Evolutionary conservation across 2,329 filamentous ascomycete genomes (phyloP).

Genomic region (Botrytis pseudocinerea): DNA sequence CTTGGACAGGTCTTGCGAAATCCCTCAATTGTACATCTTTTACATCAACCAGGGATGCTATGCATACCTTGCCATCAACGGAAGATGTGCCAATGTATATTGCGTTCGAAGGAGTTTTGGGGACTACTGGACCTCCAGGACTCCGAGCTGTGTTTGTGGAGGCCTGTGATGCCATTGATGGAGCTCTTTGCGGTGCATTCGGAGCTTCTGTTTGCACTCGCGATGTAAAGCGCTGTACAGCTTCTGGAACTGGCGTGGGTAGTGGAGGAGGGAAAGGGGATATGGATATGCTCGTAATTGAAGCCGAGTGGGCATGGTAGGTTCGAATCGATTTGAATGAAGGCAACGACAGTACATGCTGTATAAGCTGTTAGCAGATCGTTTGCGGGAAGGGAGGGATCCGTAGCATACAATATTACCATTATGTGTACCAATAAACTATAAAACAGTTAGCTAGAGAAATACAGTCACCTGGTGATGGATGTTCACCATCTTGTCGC

Average conservation of each 20-base stretch:
- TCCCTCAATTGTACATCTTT: conserved; percentile 92
- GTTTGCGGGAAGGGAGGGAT: conserved; percentile 27
- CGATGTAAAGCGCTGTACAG: conserved; percentile 40
- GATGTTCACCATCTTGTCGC: conserved; percentile 86
- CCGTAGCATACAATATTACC: conserved; percentile 78
- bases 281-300: conserved; percentile 84
- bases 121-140: conserved; percentile 56
- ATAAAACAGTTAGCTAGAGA: conserved; percentile 41
- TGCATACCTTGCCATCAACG: conserved; percentile 92
- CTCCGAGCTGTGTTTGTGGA: conserved; percentile 54
- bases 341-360: conserved; percentile 86
- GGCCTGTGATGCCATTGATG: conserved; percentile 48
- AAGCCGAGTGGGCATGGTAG: conserved; percentile 92
- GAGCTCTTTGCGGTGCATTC: conserved; percentile 38
- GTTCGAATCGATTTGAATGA: conserved; percentile 77
- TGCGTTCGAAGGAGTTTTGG: conserved; percentile 79
- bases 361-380: conserved; percentile 36
- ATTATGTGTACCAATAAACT: conserved; percentile 94
- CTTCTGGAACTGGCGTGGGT: conserved; percentile 42
- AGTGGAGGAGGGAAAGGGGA: conserved; percentile 77
- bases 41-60: conserved; percentile 80
- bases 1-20: conserved; percentile 88
- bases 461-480: background rate
- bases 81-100: conserved; percentile 94
- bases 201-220: conserved; percentile 31